These are phyloP conservation scores for Calycina herbarum DNA, from an alignment of 2,329 filamentous ascomycete genomes.

Conservation along the genomic window DNA sequence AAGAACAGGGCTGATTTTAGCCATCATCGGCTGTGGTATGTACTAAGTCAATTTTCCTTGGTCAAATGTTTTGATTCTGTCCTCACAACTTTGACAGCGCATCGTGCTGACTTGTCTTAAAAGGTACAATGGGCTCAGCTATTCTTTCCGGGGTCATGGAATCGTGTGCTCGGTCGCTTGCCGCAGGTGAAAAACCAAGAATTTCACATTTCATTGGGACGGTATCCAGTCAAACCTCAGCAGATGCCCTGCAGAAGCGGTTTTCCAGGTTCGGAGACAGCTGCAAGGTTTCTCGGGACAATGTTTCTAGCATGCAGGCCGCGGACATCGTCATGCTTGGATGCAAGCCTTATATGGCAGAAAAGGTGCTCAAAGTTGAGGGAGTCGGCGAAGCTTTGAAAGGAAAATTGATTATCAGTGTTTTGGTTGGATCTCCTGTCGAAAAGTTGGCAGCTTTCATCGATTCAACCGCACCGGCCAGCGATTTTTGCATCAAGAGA, in stretches of 20 bases:
- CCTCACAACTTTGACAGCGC: background rate
- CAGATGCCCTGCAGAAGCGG: constrained; percentile 36
- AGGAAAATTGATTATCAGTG: constrained; percentile 80
- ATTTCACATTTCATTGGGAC: constrained; percentile 43
- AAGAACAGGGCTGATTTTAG: constrained; percentile 20
- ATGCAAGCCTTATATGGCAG: constrained; percentile 78
- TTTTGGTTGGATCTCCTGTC: constrained; percentile 75
- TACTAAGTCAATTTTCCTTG: background rate
- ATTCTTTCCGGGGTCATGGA: constrained; percentile 32
- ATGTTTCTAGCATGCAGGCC: constrained; percentile 65
- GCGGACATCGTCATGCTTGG: constrained; percentile 76
- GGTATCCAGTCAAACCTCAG: constrained; percentile 43
- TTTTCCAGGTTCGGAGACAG: constrained; percentile 35
- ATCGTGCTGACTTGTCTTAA: background rate
- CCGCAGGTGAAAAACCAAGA: constrained; percentile 21
- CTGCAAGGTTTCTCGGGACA: constrained; percentile 50
- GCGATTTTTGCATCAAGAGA: constrained; percentile 59
- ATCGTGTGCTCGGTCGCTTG: constrained; percentile 20
- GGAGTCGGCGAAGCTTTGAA: constrained; percentile 72
- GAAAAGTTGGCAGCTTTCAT: constrained; percentile 65
- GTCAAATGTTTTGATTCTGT: background rate
- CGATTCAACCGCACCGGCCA: constrained; percentile 40
- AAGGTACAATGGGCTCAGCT: constrained; percentile 34
- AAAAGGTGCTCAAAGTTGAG: constrained; percentile 63
- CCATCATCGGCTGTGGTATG: constrained; percentile 30